Base-by-base conservation (phyloP, 345 rosid species). In the Barbarea vulgaris region DNA sequence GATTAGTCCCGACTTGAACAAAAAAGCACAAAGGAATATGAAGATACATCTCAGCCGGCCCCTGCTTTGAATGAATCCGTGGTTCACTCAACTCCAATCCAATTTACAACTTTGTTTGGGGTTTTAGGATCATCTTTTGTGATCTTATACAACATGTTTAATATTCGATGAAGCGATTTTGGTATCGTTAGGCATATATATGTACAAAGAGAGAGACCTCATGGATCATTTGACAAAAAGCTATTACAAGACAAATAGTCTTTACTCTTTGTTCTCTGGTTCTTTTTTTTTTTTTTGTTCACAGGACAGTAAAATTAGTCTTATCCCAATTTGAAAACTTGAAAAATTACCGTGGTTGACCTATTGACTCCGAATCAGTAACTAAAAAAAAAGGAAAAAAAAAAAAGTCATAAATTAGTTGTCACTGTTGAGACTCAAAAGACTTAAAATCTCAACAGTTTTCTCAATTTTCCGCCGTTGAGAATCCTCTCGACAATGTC, bases 161-260 rank as follows among this genome's bases (percentile, higher is more conserved):
- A 17, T 63, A 63, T 46, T 63, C 22, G 48, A 34, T 70, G 60
- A 47, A 63, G 71, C 66, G 44, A 77, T 70, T 77, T 77, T 77
- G 71, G 70, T 34, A 47, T 44, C 22, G 52, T 54, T 44, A 46
- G 58, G 74, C 63, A 36, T 41, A 75, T 41, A 75, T 75, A 17
- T 76, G 70, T 69, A 77, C 71, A 77, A 34, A 77, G 63, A 55
- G 44, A 74, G 72, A 63, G 71, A 70, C 25, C 61, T 30, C 79
- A 75, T 58, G 33, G 73, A 58, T 19, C 22, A 65, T 65, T 74
- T 34, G 22, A 56, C 34, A 53, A 64, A 64, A 52, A 52, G 77
- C 70, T 41, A 63, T 64, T 54, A 44, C 37, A 53, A 37, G 18
- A 55, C 21, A 74, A 56, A 22, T 74, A 47, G 64, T 31, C 9